Evolutionary conservation across 352 stramenopile genomes (phyloP), one percentile per base, ranked within the genome.

Genomic region (Phytophthora ramorum): DNA sequence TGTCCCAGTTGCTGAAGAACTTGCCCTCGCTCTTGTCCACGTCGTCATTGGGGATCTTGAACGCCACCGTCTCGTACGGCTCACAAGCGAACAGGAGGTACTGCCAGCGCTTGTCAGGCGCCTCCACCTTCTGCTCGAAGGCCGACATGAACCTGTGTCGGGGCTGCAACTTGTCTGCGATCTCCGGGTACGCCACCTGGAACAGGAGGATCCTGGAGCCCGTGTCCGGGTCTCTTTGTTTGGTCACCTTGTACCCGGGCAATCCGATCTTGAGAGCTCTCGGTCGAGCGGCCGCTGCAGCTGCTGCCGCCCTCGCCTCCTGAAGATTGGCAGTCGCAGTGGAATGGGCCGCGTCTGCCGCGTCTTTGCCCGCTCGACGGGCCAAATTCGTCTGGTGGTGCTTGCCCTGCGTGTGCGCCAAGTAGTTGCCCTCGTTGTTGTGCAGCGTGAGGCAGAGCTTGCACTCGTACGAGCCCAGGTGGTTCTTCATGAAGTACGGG

Each of bases 401-500:
- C 85, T 99, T 99, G 46, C 97, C 98, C 79, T 99, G 98, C 37
- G 98, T 99, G 75, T 99, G 98, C 22, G 98, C 97, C 56, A 99
- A 82, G 78, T 99, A 99, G 75, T 99, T 99, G 26, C 96, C 97
- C 79, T 99, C 97, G 70, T 98, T 99, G 63, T 97, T 98, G 85
- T 99, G 98, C 50, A 99, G 75, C 24, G 98, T 99, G 37, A 99
- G 86, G 79, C 98, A 99, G 6, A 99, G 77, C 77, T 99, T 99
- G 68, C 98, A 99, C 84, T 99, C 98, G 75, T 99, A 99, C 8
- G 92, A 98, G 58, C 98, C 98, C 41, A 99, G 76, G 78, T 99
- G 97, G 80, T 99, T 99, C 62, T 98, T 93, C 90, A 99, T 98
- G 46, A 99, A 97, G 80, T 99, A 99, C 43, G 98, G 98, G 71